Evolutionary conservation across 306 rosid species (phyloP), one percentile per base, ranked within the genome.

Genomic region (Lathyrus tuberosus): DNA sequence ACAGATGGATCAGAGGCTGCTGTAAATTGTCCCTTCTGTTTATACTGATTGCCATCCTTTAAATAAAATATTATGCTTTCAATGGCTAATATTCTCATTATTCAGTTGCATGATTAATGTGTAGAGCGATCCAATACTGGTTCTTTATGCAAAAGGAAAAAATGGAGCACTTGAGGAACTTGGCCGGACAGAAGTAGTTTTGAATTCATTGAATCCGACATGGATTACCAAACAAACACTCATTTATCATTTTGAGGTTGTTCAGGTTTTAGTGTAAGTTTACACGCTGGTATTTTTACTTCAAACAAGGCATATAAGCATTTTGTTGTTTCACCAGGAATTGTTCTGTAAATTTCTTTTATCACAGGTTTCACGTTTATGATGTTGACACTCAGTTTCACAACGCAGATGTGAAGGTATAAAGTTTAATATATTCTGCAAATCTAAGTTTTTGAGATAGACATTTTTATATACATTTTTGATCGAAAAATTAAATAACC

Each of bases 261-360:
- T 95, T 76, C 97, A 91, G 87, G 70, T 72, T 75, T 84, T 95
- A 79, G 86, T 95, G 99, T 95, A 89, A 91, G 97, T 95, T 84
- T 77, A 42, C 68, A 80, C 61, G 37, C 58, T 72, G 70, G 64
- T 72, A 17, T 74, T 81, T 72, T 63, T 73, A 60, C 58, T 63
- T 72, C 71, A 46, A 60, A 43, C 70, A 31, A 59, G 73, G 37
- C 76, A 70, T 43, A 56, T 60, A 72, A 61, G 79, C 64, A 48
- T 62, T 49, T 65, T 74, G 57, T 78, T 81, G 73, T 74, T 67
- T 82, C 74, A 43, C 72, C 56, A 47, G 84, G 77, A 78, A 58
- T 28, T 64, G 66, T 72, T 63, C 54, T 65, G 43, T 71, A 54
- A 56, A 65, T 68, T 42, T 67, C 72, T 73, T 62, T 63, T 71